Base-by-base conservation (phyloP, 805 yeast genomes). In the Wickerhamiella siamensis region DNA sequence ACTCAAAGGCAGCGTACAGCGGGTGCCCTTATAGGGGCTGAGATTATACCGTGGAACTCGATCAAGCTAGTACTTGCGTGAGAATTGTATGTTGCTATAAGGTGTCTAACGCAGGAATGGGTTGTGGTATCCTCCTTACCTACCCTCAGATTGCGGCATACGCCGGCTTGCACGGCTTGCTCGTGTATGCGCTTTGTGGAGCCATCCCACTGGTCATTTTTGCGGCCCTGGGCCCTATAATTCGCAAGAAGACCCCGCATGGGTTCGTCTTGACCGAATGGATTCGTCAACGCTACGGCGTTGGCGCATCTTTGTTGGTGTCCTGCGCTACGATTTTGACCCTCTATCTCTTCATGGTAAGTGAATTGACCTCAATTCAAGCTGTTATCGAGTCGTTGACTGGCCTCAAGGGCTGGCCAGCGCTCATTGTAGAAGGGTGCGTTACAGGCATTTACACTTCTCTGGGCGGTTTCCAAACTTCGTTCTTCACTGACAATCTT, bases 211-310 rank as follows among this genome's bases (percentile, higher is more conserved):
- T 87, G 62, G 67, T 82, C 46, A 60, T 83, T n/a, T 87, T 87
- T 65, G 83, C 91, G 1, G 70, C 72, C 41, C 62, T 82, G 44
- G 95, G 95, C 0, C 95, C 96, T 1, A 56, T 75, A 8, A 77
- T 87, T 45, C 68, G 95, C 49, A 71, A 66, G 45, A 71, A 72
- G 50, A 82, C 94, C 51, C 96, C 96, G 0, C 74, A 82, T 6
- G 96, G 95, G 2, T 87, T 87, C 58, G 86, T 87, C 21, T 64
- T 87, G 51, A 84, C 95, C 4, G 95, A 87, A 57, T 87, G 96
- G 96, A 88, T 83, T n/a, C 72, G 83, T 55, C 74, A 73, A 37
- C 66, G 95, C 51, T 87, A 70, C 57, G 96, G 95, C 2, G 56
- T 67, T 4, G 61, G 78, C 14, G 69, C 94, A 3, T 80, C 83